Evolutionary conservation across 73 alveolate species (phyloP).

Genomic region (Paramecium sonneborni): DNA sequence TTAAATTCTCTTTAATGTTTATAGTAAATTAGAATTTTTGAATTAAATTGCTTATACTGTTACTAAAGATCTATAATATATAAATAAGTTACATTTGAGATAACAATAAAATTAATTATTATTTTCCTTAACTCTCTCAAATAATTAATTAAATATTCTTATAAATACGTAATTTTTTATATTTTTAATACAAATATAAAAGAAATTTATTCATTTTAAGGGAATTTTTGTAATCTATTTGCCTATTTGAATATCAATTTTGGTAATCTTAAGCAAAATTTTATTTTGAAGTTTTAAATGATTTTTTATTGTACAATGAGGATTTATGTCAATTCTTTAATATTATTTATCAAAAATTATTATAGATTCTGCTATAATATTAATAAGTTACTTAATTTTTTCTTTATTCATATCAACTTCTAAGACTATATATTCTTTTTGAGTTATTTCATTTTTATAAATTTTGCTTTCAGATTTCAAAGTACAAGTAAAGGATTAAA

Average conservation of each 20-base stretch:
- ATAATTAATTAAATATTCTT: no score
- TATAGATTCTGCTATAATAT: background rate
- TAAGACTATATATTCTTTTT: background rate
- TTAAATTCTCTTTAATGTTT: no score
- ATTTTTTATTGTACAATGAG: background rate
- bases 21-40: no score
- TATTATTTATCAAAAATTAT: background rate
- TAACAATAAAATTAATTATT: no score
- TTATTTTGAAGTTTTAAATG: background rate
- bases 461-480: background rate
- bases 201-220: no score
- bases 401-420: background rate
- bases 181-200: no score
- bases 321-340: background rate
- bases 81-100: no score
- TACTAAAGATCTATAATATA: no score
- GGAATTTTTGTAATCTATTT: background rate
- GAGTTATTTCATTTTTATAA: background rate
- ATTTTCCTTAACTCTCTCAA: no score
- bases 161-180: no score
- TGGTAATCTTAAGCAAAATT: background rate
- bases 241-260: background rate
- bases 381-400: background rate
- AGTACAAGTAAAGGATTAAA: background rate
- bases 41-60: no score